phyloP scores from a whole-genome alignment of 805 yeast species.

The Barnettozyma californica region DNA sequence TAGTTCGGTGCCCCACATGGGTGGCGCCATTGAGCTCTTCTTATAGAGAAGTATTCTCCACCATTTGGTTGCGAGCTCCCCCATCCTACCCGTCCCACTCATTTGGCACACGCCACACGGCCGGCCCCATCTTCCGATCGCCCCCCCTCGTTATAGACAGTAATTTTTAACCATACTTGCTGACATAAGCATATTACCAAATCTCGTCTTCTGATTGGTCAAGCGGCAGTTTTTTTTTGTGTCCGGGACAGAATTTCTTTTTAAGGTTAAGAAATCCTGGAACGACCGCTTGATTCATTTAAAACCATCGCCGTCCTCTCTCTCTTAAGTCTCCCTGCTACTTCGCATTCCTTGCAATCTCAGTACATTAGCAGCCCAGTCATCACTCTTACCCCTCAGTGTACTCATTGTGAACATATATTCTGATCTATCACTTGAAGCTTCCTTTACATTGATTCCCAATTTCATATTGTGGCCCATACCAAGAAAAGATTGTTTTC shows the following conservation, averaged over 20 bases:
- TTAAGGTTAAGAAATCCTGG: conserved; percentile 4
- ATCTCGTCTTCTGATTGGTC: conserved; percentile 2
- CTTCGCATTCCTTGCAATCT: neutral
- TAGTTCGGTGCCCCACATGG: neutral
- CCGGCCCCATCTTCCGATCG: neutral
- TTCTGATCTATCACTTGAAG: no score
- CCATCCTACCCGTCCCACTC: neutral
- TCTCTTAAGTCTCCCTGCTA: neutral
- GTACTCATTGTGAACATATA: neutral
- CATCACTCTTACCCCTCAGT: no score
- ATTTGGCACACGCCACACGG: neutral
- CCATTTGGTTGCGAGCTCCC: neutral
- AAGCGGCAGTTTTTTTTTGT: neutral
- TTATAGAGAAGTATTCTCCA: neutral
- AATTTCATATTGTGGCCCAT: neutral
- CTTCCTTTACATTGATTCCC: neutral
- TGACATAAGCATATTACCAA: conserved; percentile 3
- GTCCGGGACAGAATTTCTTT: conserved; percentile 5
- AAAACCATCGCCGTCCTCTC: neutral
- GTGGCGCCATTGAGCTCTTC: neutral
- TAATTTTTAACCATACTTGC: no score
- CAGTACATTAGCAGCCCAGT: no score
- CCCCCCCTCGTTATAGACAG: neutral
- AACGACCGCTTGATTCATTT: neutral
- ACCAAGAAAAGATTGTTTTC: neutral